phyloP scores from a whole-genome alignment of 129 eudicot species.

The Apium graveolens region DNA sequence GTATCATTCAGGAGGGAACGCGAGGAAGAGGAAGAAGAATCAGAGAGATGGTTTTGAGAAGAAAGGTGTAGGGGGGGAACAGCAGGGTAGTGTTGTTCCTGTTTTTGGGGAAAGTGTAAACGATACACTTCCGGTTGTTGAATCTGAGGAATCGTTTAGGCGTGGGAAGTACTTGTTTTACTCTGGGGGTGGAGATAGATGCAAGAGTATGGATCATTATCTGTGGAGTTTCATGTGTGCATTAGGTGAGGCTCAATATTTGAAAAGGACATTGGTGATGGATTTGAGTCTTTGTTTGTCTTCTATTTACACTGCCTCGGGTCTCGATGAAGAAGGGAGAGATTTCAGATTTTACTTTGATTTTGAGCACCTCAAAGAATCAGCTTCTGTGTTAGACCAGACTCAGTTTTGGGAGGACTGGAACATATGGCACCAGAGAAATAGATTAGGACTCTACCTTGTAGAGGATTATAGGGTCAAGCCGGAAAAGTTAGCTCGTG shows the following conservation, averaged over 20 bases:
- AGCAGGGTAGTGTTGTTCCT: constrained; percentile 28
- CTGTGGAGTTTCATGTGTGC: constrained; percentile 96
- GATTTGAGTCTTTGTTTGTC: constrained; percentile 70
- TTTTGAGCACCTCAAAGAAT: constrained; percentile 76
- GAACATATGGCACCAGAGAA: constrained; percentile 64
- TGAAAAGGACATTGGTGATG: constrained; percentile 84
- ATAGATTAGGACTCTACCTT: constrained; percentile 43
- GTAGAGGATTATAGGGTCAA: constrained; percentile 68
- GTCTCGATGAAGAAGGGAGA: constrained; percentile 83
- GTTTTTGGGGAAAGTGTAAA: constrained; percentile 60
- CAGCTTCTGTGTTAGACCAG: constrained; percentile 64
- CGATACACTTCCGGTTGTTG: constrained; percentile 71
- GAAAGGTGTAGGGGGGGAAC: constrained; percentile 21
- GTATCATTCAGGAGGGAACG: constrained; percentile 82
- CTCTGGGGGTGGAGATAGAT: constrained; percentile 74
- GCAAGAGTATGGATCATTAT: constrained; percentile 91
- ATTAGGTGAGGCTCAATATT: constrained; percentile 78
- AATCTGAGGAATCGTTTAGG: constrained; percentile 55
- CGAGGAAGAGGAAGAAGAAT: constrained; percentile 63
- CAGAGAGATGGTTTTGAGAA: constrained; percentile 56
- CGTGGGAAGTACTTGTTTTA: constrained; percentile 69
- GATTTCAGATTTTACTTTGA: constrained; percentile 87
- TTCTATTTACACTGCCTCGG: constrained; percentile 59
- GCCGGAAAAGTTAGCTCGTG: constrained; percentile 50
- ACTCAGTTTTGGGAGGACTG: constrained; percentile 71